Conservation (phyloP, 495 filamentous ascomycete genomes). For the Immersiella caudata region DNA sequence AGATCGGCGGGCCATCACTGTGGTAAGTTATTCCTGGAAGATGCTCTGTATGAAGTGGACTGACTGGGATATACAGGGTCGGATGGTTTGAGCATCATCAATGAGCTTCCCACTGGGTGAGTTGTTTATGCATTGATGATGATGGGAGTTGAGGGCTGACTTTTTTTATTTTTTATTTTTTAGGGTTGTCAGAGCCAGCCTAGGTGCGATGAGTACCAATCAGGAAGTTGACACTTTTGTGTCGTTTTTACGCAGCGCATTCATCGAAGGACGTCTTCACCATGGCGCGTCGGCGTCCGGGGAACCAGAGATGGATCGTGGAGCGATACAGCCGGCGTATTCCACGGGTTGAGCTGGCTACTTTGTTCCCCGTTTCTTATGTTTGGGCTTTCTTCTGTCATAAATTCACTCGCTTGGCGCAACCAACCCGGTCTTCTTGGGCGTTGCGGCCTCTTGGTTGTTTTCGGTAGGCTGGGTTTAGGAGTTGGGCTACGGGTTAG, state of each 20-base stretch:
- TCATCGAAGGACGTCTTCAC: slow-evolving; percentile 32
- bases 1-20: slow-evolving; percentile 68
- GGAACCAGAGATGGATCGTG: background rate
- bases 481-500: background rate
- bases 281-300: background rate
- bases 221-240: slow-evolving; percentile 63
- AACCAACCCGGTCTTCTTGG: background rate
- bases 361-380: background rate
- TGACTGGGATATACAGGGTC: slow-evolving; percentile 48
- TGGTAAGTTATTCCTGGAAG: slow-evolving; percentile 21
- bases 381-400: background rate
- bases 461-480: background rate
- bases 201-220: slow-evolving; percentile 72
- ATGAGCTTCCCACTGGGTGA: slow-evolving; percentile 39
- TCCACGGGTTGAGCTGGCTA: background rate
- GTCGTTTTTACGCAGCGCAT: slow-evolving; percentile 58
- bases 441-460: background rate
- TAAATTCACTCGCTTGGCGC: background rate
- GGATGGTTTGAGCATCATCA: slow-evolving; percentile 34
- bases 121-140: background rate
- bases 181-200: slow-evolving; percentile 65
- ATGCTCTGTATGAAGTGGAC: slow-evolving; percentile 50
- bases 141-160: slow-evolving; percentile 20
- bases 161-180: background rate
- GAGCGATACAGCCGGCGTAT: background rate